Evolutionary conservation across 164 flowering plant genomes (phyloP).

Genomic region (Hamamelis virginiana): DNA sequence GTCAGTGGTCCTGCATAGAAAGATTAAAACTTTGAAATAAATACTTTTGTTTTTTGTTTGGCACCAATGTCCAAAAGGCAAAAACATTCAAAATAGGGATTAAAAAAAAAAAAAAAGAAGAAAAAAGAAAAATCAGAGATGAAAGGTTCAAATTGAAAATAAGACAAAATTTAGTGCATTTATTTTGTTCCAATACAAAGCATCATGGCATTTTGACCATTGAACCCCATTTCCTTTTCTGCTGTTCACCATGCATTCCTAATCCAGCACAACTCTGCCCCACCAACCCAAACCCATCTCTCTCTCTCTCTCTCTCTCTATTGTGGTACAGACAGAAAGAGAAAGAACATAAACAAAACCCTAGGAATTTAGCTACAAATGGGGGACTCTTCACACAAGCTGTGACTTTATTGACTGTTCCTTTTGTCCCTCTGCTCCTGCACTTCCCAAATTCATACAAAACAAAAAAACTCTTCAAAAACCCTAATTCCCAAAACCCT

Average conservation of each 20-base stretch:
- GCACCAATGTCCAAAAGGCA: no score
- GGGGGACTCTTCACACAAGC: slow-evolving; percentile 13
- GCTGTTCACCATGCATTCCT: not conserved
- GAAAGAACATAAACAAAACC: slow-evolving; percentile 29
- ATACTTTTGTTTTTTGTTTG: no score
- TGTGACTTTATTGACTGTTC: slow-evolving; percentile 18
- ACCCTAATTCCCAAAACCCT: slow-evolving; percentile 10
- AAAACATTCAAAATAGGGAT: no score
- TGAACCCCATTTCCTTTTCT: not conserved
- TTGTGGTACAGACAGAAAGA: slow-evolving; percentile 12
- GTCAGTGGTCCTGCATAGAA: no score
- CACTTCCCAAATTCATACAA: slow-evolving; percentile 19
- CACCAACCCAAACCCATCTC: slow-evolving; percentile 1
- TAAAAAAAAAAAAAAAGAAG: no score
- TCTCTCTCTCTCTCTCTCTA: slow-evolving; percentile 7
- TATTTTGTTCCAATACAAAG: not conserved
- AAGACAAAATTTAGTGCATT: not conserved
- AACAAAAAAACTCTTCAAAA: slow-evolving; percentile 6
- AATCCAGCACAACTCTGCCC: not conserved
- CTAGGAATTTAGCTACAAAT: slow-evolving; percentile 25
- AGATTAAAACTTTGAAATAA: no score
- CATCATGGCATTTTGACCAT: slow-evolving; percentile 13
- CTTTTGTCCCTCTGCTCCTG: slow-evolving; percentile 22
- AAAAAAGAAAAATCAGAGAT: no score
- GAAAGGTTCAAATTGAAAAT: not conserved